Conservation (phyloP, 1,284 basidiomycete species). For the Chalciporus piperatoides region DNA sequence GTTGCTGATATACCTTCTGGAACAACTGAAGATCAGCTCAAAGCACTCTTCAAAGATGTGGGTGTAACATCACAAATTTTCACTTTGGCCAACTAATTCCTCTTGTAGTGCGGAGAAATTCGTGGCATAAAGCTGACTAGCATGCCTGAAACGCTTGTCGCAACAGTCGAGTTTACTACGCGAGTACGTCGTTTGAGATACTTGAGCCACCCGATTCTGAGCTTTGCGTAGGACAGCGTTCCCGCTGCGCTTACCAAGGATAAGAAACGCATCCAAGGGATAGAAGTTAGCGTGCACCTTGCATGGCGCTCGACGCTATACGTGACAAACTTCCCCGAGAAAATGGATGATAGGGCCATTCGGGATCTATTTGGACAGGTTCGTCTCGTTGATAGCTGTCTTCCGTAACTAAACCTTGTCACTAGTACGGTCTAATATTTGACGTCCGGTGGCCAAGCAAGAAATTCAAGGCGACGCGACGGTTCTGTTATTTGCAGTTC, state of each 20-base stretch:
- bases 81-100: slow-evolving; percentile 11
- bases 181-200: slow-evolving; percentile 45
- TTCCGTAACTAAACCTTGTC: slow-evolving; percentile 8
- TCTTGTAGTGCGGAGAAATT: slow-evolving; percentile 73
- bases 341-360: slow-evolving; percentile 75
- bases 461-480: slow-evolving; percentile 84
- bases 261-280: slow-evolving; percentile 76
- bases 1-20: slow-evolving; percentile 67
- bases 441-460: slow-evolving; percentile 98
- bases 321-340: slow-evolving; percentile 93
- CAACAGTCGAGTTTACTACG: slow-evolving; percentile 77
- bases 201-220: background rate
- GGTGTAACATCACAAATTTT: slow-evolving; percentile 29
- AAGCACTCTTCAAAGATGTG: slow-evolving; percentile 80
- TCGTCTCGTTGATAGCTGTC: slow-evolving; percentile 2
- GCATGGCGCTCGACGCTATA: slow-evolving; percentile 95
- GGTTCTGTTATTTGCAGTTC: slow-evolving; percentile 96
- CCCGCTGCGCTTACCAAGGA: slow-evolving; percentile 89
- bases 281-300: slow-evolving; percentile 79
- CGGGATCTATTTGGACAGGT: slow-evolving; percentile 79
- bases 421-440: slow-evolving; percentile 84
- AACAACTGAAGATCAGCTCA: slow-evolving; percentile 65
- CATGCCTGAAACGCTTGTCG: slow-evolving; percentile 56
- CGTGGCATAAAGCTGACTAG: slow-evolving; percentile 76
- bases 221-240: slow-evolving; percentile 59